These are phyloP conservation scores for Boletus vinaceobasis DNA, from an alignment of 768 basidiomycete genomes.

Conservation along the genomic window DNA sequence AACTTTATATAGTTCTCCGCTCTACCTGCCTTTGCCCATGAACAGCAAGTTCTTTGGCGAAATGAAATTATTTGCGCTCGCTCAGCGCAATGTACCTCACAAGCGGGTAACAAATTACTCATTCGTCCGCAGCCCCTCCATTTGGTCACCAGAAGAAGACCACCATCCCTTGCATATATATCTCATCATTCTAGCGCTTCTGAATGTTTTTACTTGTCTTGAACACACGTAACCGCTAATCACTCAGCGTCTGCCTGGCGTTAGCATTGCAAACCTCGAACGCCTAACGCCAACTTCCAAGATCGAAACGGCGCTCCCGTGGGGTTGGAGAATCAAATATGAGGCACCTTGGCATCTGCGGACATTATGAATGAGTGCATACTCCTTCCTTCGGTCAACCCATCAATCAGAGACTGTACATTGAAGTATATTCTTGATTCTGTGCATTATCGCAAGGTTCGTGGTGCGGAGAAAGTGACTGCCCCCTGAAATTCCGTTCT, in stretches of 20 bases:
- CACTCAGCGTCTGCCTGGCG: too few species aligned
- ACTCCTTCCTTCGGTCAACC: constrained; percentile 5
- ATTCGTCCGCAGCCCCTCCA: constrained; percentile 9
- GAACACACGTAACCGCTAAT: not conserved
- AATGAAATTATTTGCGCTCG: constrained; percentile 22
- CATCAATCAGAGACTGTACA: not conserved
- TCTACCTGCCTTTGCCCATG: constrained; percentile 17
- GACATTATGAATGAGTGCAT: not conserved
- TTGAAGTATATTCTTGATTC: not conserved
- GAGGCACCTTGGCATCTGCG: not conserved
- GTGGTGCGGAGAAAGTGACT: not conserved
- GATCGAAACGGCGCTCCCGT: not conserved
- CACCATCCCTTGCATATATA: not conserved
- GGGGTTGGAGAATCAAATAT: not conserved
- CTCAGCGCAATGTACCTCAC: constrained; percentile 20
- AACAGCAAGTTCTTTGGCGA: constrained; percentile 17
- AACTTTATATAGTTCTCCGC: constrained; percentile 26
- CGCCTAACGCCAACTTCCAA: not conserved
- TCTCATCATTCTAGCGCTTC: not conserved
- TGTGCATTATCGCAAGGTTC: not conserved
- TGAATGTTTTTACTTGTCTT: not conserved
- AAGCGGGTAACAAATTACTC: constrained; percentile 27
- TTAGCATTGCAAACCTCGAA: not conserved
- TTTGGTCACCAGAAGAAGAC: not conserved
- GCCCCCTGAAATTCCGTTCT: not conserved